Evolutionary conservation across 2,329 filamentous ascomycete genomes (phyloP).

Genomic region (Trichoderma sp.): DNA sequence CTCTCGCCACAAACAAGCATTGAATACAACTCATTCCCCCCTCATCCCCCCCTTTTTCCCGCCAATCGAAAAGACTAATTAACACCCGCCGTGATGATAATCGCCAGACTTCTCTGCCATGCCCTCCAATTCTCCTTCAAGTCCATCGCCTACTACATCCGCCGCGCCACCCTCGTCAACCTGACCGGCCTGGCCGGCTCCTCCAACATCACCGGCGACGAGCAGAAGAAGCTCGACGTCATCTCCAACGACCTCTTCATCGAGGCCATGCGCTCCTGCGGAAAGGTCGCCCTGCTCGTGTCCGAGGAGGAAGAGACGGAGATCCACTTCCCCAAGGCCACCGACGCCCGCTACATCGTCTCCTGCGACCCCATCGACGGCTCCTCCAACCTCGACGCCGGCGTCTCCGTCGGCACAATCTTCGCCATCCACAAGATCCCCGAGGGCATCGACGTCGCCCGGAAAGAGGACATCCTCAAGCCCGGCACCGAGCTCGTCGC

Average conservation of each 20-base stretch:
- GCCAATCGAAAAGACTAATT: background rate
- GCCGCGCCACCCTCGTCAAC: constrained; percentile 90
- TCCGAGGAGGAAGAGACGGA: constrained; percentile 96
- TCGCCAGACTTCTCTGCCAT: constrained; percentile 80
- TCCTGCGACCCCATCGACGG: constrained; percentile 98
- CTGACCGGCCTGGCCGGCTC: constrained; percentile 92
- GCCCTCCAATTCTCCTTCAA: constrained; percentile 99
- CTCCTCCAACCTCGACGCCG: constrained; percentile 94
- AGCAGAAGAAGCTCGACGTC: constrained; percentile 99
- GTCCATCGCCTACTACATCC: constrained; percentile 99
- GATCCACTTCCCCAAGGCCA: constrained; percentile 77
- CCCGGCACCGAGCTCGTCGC: constrained; percentile 90
- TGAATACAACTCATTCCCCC: background rate
- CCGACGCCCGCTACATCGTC: constrained; percentile 83
- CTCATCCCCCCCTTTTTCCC: too few species aligned
- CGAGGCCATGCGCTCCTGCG: constrained; percentile 87
- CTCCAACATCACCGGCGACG: constrained; percentile 92
- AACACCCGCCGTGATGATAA: background rate
- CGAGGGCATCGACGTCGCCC: constrained; percentile 68
- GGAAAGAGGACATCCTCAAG: constrained; percentile 81
- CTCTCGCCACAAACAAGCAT: background rate
- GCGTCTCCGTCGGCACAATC: constrained; percentile 96
- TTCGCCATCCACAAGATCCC: constrained; percentile 90
- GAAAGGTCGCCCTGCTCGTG: constrained; percentile 87
- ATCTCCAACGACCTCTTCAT: constrained; percentile 99